Conservation (phyloP, 495 filamentous ascomycete genomes). For the Cercophora samala region DNA sequence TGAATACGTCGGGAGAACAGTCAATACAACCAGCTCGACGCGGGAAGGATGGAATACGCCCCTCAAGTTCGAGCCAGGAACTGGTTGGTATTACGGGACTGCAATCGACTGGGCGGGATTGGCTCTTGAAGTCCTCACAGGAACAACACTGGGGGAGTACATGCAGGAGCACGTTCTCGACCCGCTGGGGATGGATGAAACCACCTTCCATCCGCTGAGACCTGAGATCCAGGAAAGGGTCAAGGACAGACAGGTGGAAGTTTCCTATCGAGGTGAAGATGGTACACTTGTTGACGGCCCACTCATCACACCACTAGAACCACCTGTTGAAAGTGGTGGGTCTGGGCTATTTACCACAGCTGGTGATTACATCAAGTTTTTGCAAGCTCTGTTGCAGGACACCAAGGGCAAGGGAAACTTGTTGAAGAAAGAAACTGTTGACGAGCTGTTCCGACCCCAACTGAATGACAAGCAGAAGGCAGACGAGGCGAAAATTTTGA, state of each 20-base stretch:
- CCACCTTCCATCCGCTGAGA: constrained; percentile 17
- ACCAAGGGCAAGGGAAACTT: constrained; percentile 11
- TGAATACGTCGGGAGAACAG: constrained; percentile 20
- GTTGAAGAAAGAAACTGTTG: constrained; percentile 34
- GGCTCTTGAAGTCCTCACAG: constrained; percentile 26
- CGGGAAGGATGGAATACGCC: constrained; percentile 33
- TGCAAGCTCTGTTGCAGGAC: constrained; percentile 44
- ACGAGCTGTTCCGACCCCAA: constrained; percentile 53
- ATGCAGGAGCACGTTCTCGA: constrained; percentile 25
- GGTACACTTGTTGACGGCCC: constrained; percentile 10
- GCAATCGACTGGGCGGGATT: constrained; percentile 35
- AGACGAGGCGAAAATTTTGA: constrained; percentile 11
- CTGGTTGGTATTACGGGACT: constrained; percentile 33
- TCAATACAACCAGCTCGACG: constrained; percentile 14
- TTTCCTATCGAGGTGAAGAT: not conserved
- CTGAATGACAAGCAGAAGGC: constrained; percentile 33
- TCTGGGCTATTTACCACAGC: constrained; percentile 50
- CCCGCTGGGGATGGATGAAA: constrained; percentile 25
- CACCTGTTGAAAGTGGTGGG: constrained; percentile 43
- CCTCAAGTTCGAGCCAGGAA: constrained; percentile 29
- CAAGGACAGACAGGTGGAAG: not conserved
- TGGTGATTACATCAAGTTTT: constrained; percentile 48
- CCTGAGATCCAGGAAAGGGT: constrained; percentile 2
- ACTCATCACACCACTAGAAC: constrained; percentile 15
- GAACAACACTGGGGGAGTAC: constrained; percentile 25